Percentiles rank a stretch among this genome's conserved stretches.
Evolutionary conservation across 1,139 yeast species (phyloP).

Genomic region (Debaryomyces fabryi): DNA sequence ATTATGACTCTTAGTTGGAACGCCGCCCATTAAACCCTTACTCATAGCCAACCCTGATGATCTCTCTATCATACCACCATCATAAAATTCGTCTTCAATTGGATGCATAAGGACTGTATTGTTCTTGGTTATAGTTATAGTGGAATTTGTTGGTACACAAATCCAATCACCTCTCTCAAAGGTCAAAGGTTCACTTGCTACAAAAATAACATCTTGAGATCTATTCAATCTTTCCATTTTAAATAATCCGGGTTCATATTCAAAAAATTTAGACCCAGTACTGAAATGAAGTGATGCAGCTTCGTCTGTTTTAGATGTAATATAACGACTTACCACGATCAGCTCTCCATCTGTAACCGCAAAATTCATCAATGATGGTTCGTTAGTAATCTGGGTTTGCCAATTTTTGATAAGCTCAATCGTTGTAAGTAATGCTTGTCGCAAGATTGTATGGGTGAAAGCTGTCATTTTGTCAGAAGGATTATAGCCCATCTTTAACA

Average conservation of each 20-base stretch:
- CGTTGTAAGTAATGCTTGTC: slow-evolving; percentile 72
- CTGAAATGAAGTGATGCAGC: slow-evolving; percentile 96
- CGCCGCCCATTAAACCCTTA: slow-evolving; percentile 85
- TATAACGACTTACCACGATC: slow-evolving; percentile 87
- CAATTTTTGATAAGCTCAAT: slow-evolving; percentile 76
- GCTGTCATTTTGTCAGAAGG: slow-evolving; percentile 44
- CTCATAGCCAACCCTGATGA: slow-evolving; percentile 83
- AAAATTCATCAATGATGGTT: slow-evolving; percentile 87
- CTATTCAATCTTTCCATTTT: slow-evolving; percentile 92
- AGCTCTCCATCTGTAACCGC: slow-evolving; percentile 93
- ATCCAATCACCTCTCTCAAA: slow-evolving; percentile 98
- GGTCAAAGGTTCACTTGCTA: slow-evolving; percentile 94
- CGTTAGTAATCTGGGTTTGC: slow-evolving; percentile 49
- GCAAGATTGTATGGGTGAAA: slow-evolving; percentile 58
- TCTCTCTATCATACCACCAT: slow-evolving; percentile 64
- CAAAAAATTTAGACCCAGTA: slow-evolving; percentile 88
- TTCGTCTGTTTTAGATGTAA: slow-evolving; percentile 87
- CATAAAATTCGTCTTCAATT: slow-evolving; percentile 84
- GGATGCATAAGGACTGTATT: slow-evolving; percentile 93
- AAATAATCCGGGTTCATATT: slow-evolving; percentile 86
- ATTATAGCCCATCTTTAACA: slow-evolving; percentile 74
- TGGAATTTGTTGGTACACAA: slow-evolving; percentile 90
- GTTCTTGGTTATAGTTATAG: slow-evolving; percentile 71
- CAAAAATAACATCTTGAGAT: slow-evolving; percentile 92
- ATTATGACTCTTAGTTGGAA: slow-evolving; percentile 31